A percentile compares a stretch with the other conserved stretches of the same genome.
These are phyloP conservation scores for Hymenotorrendiella dingleyae DNA, from an alignment of 2,329 filamentous ascomycete genomes.

Conservation along the genomic window DNA sequence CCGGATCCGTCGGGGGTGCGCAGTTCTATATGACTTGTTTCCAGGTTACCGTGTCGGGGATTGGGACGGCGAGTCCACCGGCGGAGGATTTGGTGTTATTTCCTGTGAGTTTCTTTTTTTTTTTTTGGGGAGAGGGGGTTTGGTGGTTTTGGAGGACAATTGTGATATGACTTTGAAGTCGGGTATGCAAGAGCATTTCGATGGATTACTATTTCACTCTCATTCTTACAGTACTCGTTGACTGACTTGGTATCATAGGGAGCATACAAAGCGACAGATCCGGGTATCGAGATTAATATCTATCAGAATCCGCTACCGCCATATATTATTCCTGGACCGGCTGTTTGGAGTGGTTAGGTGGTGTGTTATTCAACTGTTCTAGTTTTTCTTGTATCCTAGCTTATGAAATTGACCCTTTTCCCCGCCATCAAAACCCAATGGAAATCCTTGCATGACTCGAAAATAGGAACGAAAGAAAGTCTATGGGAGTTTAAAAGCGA, in stretches of 20 bases:
- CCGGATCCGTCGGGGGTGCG: constrained; percentile 33
- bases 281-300: constrained; percentile 42
- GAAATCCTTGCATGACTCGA: no score
- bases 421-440: no score
- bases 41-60: constrained; percentile 41
- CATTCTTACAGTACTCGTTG: no score
- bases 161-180: no score
- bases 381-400: no score
- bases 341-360: constrained; percentile 4
- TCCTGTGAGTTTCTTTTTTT: background rate
- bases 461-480: no score
- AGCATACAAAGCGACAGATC: constrained; percentile 34
- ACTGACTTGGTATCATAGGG: no score
- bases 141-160: background rate
- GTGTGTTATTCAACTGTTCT: background rate
- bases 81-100: constrained; percentile 33
- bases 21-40: constrained; percentile 36
- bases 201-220: no score
- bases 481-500: no score
- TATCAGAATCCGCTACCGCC: constrained; percentile 29
- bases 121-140: no score
- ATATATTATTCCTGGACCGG: constrained; percentile 35
- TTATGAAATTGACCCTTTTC: no score
- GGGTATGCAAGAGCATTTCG: no score
- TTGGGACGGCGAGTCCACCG: constrained; percentile 36